A percentile compares a stretch with the other conserved stretches of the same genome.
Conservation (phyloP, 179 eudicot species). For the Nepenthes alata region DNA sequence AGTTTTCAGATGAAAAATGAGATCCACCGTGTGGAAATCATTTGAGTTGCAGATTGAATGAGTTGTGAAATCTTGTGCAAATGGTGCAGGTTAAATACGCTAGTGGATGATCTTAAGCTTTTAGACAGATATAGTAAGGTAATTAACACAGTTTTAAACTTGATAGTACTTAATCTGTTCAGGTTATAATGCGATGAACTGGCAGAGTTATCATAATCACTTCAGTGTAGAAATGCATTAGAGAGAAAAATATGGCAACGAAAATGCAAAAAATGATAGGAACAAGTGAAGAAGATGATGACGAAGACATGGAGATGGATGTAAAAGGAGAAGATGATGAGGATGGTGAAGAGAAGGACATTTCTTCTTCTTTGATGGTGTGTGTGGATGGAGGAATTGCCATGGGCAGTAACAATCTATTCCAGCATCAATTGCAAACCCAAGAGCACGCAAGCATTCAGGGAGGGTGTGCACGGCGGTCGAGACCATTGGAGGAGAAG, state of each 20-base stretch:
- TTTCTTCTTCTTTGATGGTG: conserved; percentile 25
- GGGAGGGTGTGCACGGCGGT: conserved; percentile 49
- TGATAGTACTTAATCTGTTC: no score
- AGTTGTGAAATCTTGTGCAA: no score
- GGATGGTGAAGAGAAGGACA: conserved; percentile 44
- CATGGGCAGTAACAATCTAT: conserved; percentile 26
- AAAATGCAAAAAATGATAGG: conserved; percentile 66
- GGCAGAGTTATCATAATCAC: neutral
- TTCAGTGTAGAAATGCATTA: neutral
- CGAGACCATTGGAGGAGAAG: conserved; percentile 87
- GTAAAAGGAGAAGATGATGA: conserved; percentile 72
- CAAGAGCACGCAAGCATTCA: conserved; percentile 50
- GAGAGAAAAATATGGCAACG: conserved; percentile 21
- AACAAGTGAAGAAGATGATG: conserved; percentile 76
- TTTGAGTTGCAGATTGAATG: no score
- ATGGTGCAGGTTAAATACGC: no score
- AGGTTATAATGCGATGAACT: neutral
- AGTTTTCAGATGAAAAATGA: no score
- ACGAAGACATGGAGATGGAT: conserved; percentile 78
- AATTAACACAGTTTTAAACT: no score
- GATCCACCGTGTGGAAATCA: no score
- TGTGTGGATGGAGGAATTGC: conserved; percentile 37
- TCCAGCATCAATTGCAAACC: conserved; percentile 46
- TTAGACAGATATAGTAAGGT: no score
- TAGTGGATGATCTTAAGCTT: no score